Percentiles rank a stretch among this genome's conserved stretches.
phyloP scores from a whole-genome alignment of 106 monocot species.

The Iris macrosiphon region DNA sequence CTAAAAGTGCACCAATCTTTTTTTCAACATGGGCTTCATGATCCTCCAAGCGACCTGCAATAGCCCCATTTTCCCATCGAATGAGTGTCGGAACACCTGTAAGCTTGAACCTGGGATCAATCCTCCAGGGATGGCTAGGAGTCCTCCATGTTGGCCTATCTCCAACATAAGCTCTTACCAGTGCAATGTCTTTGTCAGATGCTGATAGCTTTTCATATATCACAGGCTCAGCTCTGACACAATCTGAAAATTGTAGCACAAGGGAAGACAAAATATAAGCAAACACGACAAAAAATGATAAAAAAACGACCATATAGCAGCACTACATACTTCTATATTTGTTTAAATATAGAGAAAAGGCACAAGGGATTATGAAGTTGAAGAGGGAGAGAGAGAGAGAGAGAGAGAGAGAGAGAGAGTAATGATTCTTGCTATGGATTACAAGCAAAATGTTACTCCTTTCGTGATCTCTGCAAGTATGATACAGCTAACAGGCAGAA shows the following conservation, averaged over 20 bases:
- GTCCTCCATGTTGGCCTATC: slow-evolving; percentile 81
- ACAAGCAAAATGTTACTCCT: too few species aligned
- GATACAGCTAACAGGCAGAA: too few species aligned
- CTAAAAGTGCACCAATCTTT: slow-evolving; percentile 61
- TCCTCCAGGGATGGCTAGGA: slow-evolving; percentile 65
- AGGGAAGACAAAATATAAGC: too few species aligned
- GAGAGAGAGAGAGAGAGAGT: too few species aligned
- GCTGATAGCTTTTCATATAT: slow-evolving; percentile 58
- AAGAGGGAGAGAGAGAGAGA: too few species aligned
- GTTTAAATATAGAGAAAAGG: too few species aligned
- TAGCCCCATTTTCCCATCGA: slow-evolving; percentile 61
- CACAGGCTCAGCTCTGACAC: slow-evolving; percentile 81
- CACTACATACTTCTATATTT: too few species aligned
- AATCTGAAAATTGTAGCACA: slow-evolving; percentile 82
- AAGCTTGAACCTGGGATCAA: slow-evolving; percentile 64
- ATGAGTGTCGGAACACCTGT: slow-evolving; percentile 86
- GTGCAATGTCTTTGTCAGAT: slow-evolving; percentile 35
- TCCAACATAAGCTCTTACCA: slow-evolving; percentile 71
- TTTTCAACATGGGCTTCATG: slow-evolving; percentile 61
- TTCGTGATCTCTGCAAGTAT: too few species aligned
- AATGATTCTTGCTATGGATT: too few species aligned
- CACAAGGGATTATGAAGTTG: too few species aligned
- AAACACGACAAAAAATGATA: too few species aligned
- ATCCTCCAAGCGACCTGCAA: slow-evolving; percentile 70
- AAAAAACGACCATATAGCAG: too few species aligned